Evolutionary conservation across 345 rosid genomes (phyloP).

Genomic region (Rhizophora mangle): DNA sequence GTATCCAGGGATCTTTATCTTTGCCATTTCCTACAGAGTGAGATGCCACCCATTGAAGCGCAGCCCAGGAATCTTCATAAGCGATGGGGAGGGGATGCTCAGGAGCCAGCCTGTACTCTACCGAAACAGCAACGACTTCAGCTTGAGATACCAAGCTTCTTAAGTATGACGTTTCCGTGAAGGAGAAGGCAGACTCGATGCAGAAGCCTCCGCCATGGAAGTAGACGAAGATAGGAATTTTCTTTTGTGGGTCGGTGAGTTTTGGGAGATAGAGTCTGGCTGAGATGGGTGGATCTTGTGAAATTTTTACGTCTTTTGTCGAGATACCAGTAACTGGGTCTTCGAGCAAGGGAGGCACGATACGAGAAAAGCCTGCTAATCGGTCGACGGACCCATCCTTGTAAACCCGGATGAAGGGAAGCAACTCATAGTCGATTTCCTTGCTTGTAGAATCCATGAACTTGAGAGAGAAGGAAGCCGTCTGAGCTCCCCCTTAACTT

Average conservation of each 20-base stretch:
- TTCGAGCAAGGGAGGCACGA: conserved; percentile 11
- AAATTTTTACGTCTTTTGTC: conserved; percentile 29
- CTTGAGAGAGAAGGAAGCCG: too few species aligned
- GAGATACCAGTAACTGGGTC: conserved; percentile 38
- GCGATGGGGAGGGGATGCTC: conserved; percentile 40
- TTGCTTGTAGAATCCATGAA: conserved; percentile 10
- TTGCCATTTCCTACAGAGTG: conserved; percentile 6
- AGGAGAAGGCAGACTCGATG: conserved; percentile 37
- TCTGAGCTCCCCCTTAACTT: too few species aligned
- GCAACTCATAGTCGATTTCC: conserved; percentile 31
- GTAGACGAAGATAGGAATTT: conserved; percentile 42
- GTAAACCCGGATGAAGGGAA: conserved; percentile 25
- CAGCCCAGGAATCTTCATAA: conserved; percentile 47
- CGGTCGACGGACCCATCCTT: conserved; percentile 41
- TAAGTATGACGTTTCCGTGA: conserved; percentile 18
- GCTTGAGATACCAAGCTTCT: conserved; percentile 30
- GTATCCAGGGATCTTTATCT: conserved; percentile 40
- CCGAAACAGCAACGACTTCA: conserved; percentile 32
- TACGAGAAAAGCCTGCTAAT: conserved; percentile 10
- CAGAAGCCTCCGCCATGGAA: conserved; percentile 49
- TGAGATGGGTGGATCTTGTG: conserved; percentile 25
- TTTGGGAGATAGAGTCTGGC: conserved; percentile 46
- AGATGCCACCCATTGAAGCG: conserved; percentile 41
- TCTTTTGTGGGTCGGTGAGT: neutral
- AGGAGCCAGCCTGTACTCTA: conserved; percentile 48